Percentiles rank a stretch among this genome's conserved stretches.
phyloP scores from a whole-genome alignment of 2,329 filamentous ascomycete species.

The Ceratocystis diversiconidia region DNA sequence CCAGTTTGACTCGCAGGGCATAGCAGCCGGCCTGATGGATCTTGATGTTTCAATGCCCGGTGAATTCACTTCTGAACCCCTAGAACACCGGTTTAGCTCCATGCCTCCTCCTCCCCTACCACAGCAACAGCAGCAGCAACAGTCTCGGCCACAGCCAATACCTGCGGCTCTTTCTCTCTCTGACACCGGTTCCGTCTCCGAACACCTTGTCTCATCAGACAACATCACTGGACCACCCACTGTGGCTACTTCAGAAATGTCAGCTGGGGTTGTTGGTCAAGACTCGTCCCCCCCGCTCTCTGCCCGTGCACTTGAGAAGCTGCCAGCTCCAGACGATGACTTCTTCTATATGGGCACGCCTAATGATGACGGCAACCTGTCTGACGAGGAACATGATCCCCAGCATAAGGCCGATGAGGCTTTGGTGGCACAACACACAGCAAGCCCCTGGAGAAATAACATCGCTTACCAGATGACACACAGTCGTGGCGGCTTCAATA shows the following conservation, averaged over 20 bases:
- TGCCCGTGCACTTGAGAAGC: not conserved
- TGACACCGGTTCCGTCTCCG: not conserved
- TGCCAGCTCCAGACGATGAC: conserved; percentile 18
- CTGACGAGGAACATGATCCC: conserved; percentile 46
- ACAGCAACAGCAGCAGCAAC: not conserved
- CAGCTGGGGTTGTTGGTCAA: no score
- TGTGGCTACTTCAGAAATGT: no score
- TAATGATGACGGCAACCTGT: conserved; percentile 46
- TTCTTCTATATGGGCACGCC: conserved; percentile 45
- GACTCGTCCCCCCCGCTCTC: not conserved
- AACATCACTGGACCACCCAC: no score
- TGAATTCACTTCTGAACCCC: not conserved
- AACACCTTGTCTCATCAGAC: not conserved
- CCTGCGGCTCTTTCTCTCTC: not conserved
- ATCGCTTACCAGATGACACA: conserved; percentile 6
- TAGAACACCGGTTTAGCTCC: not conserved
- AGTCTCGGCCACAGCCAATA: not conserved
- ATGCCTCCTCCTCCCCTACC: not conserved
- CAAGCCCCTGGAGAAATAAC: not conserved
- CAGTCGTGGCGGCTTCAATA: conserved; percentile 26
- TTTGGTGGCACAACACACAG: conserved; percentile 23
- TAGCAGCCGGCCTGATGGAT: not conserved
- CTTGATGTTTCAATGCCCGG: not conserved
- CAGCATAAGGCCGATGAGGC: conserved; percentile 23
- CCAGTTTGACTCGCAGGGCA: not conserved